Evolutionary conservation across 1,139 yeast species (phyloP).

Genomic region (Tardiomyces depauwii): DNA sequence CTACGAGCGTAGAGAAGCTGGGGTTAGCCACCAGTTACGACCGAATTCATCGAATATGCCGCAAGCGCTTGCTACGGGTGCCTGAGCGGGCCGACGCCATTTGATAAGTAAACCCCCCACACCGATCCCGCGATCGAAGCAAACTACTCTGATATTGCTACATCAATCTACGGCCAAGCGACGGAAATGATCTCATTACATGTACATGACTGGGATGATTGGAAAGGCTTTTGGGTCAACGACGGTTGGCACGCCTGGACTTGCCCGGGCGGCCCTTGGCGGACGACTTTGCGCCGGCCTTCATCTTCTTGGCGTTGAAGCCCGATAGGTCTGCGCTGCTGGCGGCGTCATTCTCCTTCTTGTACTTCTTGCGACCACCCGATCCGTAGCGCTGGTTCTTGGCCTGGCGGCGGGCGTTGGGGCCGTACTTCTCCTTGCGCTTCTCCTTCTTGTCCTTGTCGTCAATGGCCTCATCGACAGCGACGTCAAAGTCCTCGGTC

Average conservation of each 20-base stretch:
- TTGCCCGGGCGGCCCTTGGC: constrained; percentile 54
- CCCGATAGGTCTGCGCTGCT: constrained; percentile 64
- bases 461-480: constrained; percentile 80
- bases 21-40: too few relatives aligned
- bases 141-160: too few relatives aligned
- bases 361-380: constrained; percentile 72
- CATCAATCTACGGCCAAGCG: neutral
- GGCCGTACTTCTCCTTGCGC: constrained; percentile 27
- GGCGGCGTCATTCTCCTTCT: constrained; percentile 61
- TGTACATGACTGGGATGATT: neutral
- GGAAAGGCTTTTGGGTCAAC: neutral
- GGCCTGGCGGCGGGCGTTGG: constrained; percentile 53
- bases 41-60: too few relatives aligned
- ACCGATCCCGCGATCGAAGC: too few relatives aligned
- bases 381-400: constrained; percentile 58
- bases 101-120: too few relatives aligned
- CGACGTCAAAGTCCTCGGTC: constrained; percentile 43
- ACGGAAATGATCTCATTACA: neutral
- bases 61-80: too few relatives aligned
- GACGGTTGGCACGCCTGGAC: constrained; percentile 37
- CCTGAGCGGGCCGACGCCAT: too few relatives aligned
- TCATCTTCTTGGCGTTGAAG: constrained; percentile 47
- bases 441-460: constrained; percentile 27
- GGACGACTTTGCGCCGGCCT: constrained; percentile 17
- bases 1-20: too few relatives aligned